These are phyloP conservation scores for Glycine tomentella DNA, from an alignment of 306 rosid species.

Conservation along the genomic window DNA sequence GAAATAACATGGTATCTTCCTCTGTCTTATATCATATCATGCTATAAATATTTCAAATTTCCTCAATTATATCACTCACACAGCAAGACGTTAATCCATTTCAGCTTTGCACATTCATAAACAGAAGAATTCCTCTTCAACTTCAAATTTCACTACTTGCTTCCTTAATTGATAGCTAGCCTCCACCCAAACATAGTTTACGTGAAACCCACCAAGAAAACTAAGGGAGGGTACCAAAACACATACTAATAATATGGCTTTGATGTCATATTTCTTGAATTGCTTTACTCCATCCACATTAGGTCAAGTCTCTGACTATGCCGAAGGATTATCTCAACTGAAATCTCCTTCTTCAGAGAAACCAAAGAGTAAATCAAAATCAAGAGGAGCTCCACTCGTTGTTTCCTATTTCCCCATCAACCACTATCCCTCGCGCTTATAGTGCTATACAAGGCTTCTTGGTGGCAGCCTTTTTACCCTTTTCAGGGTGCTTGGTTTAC, in stretches of 20 bases:
- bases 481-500: too few species aligned
- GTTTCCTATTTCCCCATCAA: constrained; percentile 46
- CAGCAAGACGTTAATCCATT: neutral
- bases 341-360: constrained; percentile 43
- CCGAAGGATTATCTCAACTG: neutral
- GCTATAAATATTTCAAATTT: neutral
- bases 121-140: neutral
- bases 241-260: neutral
- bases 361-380: constrained; percentile 37
- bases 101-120: neutral
- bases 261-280: constrained; percentile 20
- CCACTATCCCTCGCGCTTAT: constrained; percentile 12
- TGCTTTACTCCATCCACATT: constrained; percentile 33
- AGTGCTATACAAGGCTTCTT: neutral
- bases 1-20: neutral
- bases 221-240: neutral
- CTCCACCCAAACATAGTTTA: too few species aligned
- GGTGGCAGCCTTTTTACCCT: too few species aligned
- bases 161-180: neutral
- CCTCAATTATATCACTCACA: neutral
- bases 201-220: neutral
- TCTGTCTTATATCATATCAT: neutral
- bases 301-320: constrained; percentile 23
- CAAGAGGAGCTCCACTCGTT: constrained; percentile 37
- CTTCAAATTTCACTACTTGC: neutral